Evolutionary conservation across 345 rosid species (phyloP).

Genomic region (Syzygium aromaticum): DNA sequence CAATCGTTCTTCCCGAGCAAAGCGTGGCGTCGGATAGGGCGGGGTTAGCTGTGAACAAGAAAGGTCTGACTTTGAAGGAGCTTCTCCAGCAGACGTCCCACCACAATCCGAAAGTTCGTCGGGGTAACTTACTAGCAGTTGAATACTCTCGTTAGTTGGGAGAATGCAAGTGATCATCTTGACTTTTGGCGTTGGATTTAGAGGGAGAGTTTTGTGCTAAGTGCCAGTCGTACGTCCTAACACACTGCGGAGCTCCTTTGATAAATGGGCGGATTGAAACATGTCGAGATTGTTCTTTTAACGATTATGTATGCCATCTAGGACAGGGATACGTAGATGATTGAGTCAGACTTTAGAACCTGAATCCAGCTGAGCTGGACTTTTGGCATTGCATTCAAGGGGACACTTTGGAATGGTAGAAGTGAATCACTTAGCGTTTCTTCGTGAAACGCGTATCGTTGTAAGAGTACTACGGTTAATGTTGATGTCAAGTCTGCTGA

Average conservation of each 20-base stretch:
- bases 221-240: neutral
- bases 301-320: neutral
- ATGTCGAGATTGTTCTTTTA: neutral
- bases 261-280: neutral
- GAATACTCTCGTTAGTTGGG: neutral
- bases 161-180: neutral
- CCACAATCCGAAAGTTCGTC: slow-evolving; percentile 77
- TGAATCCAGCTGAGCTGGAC: neutral
- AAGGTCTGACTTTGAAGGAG: slow-evolving; percentile 79
- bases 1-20: slow-evolving; percentile 85
- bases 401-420: neutral
- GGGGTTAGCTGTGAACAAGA: slow-evolving; percentile 82
- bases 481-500: neutral
- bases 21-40: slow-evolving; percentile 69
- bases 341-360: neutral
- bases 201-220: neutral
- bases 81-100: slow-evolving; percentile 82
- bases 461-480: neutral
- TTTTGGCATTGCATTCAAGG: neutral
- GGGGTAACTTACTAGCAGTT: slow-evolving; percentile 22
- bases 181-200: neutral
- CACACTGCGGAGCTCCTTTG: neutral
- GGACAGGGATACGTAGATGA: neutral
- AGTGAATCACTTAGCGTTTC: neutral
- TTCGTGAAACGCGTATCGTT: neutral